These are phyloP conservation scores for Lenwebbia sp. DNA, from an alignment of 345 rosid genomes.

Conservation along the genomic window DNA sequence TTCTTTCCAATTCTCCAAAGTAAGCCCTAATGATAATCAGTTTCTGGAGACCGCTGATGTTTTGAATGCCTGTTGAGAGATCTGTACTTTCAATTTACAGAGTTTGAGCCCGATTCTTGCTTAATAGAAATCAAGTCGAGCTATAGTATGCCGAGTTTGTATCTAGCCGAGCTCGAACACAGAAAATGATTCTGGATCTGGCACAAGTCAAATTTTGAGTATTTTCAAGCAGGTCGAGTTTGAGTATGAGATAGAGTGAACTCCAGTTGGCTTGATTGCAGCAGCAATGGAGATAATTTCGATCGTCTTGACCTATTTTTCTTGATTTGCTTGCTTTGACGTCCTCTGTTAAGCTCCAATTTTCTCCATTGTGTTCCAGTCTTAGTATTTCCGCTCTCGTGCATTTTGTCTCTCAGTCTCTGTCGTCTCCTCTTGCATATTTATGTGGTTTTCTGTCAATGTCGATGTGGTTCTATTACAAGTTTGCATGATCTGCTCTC, in stretches of 20 bases:
- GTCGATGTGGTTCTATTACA: background rate
- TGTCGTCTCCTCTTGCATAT: background rate
- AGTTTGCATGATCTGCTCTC: background rate
- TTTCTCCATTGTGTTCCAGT: background rate
- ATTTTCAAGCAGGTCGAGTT: background rate
- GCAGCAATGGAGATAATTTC: background rate
- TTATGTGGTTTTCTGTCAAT: background rate
- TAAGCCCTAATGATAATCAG: background rate
- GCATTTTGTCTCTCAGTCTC: background rate
- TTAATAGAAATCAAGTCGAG: background rate
- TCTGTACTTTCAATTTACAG: background rate
- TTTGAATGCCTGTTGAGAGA: background rate
- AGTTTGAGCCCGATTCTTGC: background rate
- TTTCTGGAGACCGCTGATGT: background rate
- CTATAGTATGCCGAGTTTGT: background rate
- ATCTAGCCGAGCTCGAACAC: background rate
- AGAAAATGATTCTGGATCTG: background rate
- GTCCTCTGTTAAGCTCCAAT: background rate
- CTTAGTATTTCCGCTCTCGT: background rate
- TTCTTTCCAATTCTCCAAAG: background rate
- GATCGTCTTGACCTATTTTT: background rate
- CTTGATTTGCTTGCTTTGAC: background rate
- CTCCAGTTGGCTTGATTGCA: background rate
- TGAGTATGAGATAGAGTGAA: background rate
- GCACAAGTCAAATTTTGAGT: background rate